Base-by-base conservation (phyloP, 371 early-diverging fungal species). In the Apophysomyces ossiformis region DNA sequence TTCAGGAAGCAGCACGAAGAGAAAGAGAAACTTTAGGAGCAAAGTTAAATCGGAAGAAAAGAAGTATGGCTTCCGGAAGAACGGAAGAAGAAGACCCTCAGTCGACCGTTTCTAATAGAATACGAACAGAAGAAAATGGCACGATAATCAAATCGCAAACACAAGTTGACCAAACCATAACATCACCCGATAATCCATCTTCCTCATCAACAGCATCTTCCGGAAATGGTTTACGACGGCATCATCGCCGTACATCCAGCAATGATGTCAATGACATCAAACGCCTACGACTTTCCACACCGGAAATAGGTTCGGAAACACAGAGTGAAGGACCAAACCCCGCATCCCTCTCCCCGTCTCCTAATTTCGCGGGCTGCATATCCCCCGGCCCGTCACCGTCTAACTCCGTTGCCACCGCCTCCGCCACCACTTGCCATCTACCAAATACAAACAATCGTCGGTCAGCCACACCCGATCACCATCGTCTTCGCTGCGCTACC, bases 1-100 rank as follows among this genome's bases (percentile, higher is more conserved):
- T 92, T 11, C 90, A 92, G 65, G 87, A 89, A 70, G 88, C 89
- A 1, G 92, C 91, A 16, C 58, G 82, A 41, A 72, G 76, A 61
- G 85, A 85, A 57, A 75, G 84, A 63, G 74, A 76, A 61, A 71
- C 78, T 0, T 60, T 78, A 37, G 70, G 70, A 16, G 77, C 81
- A 36, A 80, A 80, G 63, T 57, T 80, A 5, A 68, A 67, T 32
- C 63, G 57, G 45, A 75, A 75, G 57, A 74, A 75, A 47, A 63
- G 70, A 32, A 50, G 54, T 21, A 50, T 37, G 39, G 39, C 38
- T n/a, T 59, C 54, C 50, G 36, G 32, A 32, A 26, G 39, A 45
- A 13, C 39, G 15, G 21, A 37, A 47, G 39, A 57, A 26, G 62
- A 61, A 36, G 15, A 58, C 35, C 6, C 7, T 13, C 32, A 59